Base-by-base conservation (phyloP, 2,329 filamentous ascomycete genomes). In the Microcyclosporella mali region DNA sequence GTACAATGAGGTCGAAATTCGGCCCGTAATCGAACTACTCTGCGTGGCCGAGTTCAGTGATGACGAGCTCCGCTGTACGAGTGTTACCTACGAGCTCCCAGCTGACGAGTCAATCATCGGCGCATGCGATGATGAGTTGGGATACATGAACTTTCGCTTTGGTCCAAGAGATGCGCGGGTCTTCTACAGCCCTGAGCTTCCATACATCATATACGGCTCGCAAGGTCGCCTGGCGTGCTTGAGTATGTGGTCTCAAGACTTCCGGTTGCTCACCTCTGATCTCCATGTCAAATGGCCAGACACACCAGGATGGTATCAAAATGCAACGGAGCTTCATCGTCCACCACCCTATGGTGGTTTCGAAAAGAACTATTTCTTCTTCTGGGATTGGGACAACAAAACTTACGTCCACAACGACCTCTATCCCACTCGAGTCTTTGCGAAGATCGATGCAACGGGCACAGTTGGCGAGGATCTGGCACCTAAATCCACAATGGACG, bases 341-440 rank as follows among this genome's bases (percentile, higher is more conserved):
- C 77, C 74, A 0, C 43, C 51, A 1, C 70, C 72, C 0, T 72
- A 63, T 52, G 53, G 56, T 2, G 29, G 51, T 0, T 52, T 80
- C 18, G 77, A 81, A 60, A 81, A 81, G 69, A 81, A 81, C 52
- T 81, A 70, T 66, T 81, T 81, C 49, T 46, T 76, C 1, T 81
- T 81, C 61, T 81, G 77, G 77, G 76, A 79, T 47, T 44, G 46
- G 0, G 44, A 62, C 0, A 69, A 67, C 4, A 56, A 65, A 16
- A 60, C 69, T 37, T 77, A 77, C 53, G 65, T 68, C 1, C 76
- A 81, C 55, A 70, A 78, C 56, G 74, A 79, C 47, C 54, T 78
- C 2, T 51, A 55, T 0, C 77, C 76, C 0, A 62, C 61, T n/a
- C 71, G 77, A 0, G 63, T 62, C 0, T 80, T 78, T 50, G 69